Base-by-base conservation (phyloP, 2,329 filamentous ascomycete genomes). In the Arthrobotrys musiformis region DNA sequence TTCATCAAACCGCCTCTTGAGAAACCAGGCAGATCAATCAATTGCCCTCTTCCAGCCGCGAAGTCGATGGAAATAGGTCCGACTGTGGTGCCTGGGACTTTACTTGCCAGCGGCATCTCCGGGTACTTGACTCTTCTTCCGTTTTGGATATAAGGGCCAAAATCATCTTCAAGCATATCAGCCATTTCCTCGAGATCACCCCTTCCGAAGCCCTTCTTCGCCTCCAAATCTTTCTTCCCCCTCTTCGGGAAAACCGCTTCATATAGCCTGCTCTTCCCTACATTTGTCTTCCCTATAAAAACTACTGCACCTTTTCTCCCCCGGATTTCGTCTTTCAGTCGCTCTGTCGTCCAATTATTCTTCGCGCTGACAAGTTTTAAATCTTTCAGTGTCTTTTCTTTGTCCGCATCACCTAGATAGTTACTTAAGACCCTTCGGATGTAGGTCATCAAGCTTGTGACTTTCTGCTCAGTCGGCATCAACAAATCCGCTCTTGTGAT, bases 221-320 rank as follows among this genome's bases (percentile, higher is more conserved):
- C 4, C 5, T 4, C 1, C 2, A 67, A 15, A 19, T 66, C 42
- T 48, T 72, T 86, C 84, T 86, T 87, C 37, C 86, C 86, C 26
- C 89, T 90, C 86, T 92, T 94, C 2, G 96, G 94, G 81, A 94
- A 97, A 6, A 97, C 89, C 3, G 90, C 88, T 80, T 95, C 90
- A 77, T 98, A 97, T 1, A 99, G 87, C 81, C 91, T 91, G 81
- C 94, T 98, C 84, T 99, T 99, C 24, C 95, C 96, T 1, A 98
- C 96, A 82, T 99, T 99, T 79, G 93, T 93, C 83, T 97, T 98
- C n/a, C 95, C 95, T 1, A 99, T 92, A 86, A 99, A 90, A 94
- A 95, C 99, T 15, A 92, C 91, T 15, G 90, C 95, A 3, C 94
- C 94, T 2, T 93, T 93, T 58, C 92, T 89, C 48, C 90, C 85